Conservation (phyloP, 2,329 filamentous ascomycete species). For the Colletotrichum karsti region DNA sequence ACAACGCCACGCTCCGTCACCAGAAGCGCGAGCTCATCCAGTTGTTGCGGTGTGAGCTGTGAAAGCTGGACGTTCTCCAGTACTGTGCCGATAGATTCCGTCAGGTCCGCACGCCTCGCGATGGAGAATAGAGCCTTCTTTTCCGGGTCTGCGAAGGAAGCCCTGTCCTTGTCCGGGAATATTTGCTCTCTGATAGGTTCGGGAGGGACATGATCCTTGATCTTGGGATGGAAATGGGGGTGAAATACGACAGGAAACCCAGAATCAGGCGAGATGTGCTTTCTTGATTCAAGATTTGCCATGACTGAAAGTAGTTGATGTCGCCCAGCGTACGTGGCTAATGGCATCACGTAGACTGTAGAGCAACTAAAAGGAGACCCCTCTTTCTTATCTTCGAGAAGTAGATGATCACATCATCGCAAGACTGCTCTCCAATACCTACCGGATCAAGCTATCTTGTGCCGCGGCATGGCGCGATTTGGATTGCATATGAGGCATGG, state of each 20-base stretch:
- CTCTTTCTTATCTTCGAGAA: not conserved
- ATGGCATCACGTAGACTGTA: too few relatives aligned
- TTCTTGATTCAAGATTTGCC: conserved; percentile 52
- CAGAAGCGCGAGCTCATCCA: conserved; percentile 59
- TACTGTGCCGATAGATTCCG: conserved; percentile 51
- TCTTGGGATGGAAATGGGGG: conserved; percentile 55
- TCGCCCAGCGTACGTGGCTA: too few relatives aligned
- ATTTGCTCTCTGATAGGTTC: conserved; percentile 43
- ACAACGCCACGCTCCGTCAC: conserved; percentile 56
- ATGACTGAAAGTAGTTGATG: too few relatives aligned
- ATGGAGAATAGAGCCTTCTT: conserved; percentile 51
- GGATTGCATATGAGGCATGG: not conserved
- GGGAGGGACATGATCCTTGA: conserved; percentile 47
- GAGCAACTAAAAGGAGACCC: not conserved
- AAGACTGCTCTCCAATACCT: too few relatives aligned
- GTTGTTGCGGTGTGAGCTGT: conserved; percentile 50
- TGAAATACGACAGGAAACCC: conserved; percentile 55
- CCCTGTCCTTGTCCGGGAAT: conserved; percentile 45
- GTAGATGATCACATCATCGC: not conserved
- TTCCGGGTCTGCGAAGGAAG: conserved; percentile 50
- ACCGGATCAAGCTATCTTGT: too few relatives aligned
- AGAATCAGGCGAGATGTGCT: conserved; percentile 58
- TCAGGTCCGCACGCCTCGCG: conserved; percentile 48
- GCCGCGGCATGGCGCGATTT: not conserved
- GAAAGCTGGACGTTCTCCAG: conserved; percentile 52